These are phyloP conservation scores for Cutaneotrichosporon cutaneum DNA, from an alignment of 1,284 basidiomycete genomes.

Conservation along the genomic window DNA sequence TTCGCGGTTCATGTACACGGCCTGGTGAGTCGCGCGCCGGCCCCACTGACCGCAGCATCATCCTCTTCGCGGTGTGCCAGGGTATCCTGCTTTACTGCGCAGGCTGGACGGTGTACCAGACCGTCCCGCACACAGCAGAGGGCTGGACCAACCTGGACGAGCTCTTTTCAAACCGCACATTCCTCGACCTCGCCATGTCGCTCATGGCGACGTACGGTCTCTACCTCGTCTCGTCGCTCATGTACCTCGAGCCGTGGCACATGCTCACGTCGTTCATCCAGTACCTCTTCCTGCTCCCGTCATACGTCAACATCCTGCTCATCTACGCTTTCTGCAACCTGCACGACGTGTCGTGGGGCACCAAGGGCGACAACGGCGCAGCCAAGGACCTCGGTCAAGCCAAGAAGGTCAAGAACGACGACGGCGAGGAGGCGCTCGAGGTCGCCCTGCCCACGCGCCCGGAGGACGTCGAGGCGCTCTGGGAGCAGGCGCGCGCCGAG, in stretches of 20 bases:
- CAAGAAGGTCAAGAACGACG: slow-evolving; percentile 74
- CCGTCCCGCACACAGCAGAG: slow-evolving; percentile 67
- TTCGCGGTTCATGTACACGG: slow-evolving; percentile 72
- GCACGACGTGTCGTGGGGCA: slow-evolving; percentile 85
- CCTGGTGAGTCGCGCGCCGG: slow-evolving; percentile 10
- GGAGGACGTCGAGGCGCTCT: slow-evolving; percentile 82
- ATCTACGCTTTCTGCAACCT: slow-evolving; percentile 68
- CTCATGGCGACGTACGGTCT: slow-evolving; percentile 76
- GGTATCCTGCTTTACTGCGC: slow-evolving; percentile 70
- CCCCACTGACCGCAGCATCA: slow-evolving; percentile 22
- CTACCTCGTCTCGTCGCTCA: slow-evolving; percentile 79
- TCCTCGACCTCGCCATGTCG: slow-evolving; percentile 67
- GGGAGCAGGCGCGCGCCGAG: slow-evolving; percentile 68
- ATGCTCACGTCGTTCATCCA: slow-evolving; percentile 79
- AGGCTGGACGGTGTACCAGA: slow-evolving; percentile 78
- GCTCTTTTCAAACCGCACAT: slow-evolving; percentile 66
- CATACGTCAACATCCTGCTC: slow-evolving; percentile 77
- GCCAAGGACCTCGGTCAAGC: slow-evolving; percentile 82
- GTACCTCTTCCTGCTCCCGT: slow-evolving; percentile 55
- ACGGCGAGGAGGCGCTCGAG: slow-evolving; percentile 75
- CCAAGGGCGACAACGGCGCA: slow-evolving; percentile 83
- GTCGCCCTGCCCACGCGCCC: slow-evolving; percentile 74
- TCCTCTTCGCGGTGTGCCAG: slow-evolving; percentile 49
- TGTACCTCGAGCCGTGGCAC: slow-evolving; percentile 90
- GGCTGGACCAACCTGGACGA: slow-evolving; percentile 68